Evolutionary conservation across 495 filamentous ascomycete genomes (phyloP), one percentile per base, ranked within the genome.

Genomic region (Thermochaetoides thermophila): DNA sequence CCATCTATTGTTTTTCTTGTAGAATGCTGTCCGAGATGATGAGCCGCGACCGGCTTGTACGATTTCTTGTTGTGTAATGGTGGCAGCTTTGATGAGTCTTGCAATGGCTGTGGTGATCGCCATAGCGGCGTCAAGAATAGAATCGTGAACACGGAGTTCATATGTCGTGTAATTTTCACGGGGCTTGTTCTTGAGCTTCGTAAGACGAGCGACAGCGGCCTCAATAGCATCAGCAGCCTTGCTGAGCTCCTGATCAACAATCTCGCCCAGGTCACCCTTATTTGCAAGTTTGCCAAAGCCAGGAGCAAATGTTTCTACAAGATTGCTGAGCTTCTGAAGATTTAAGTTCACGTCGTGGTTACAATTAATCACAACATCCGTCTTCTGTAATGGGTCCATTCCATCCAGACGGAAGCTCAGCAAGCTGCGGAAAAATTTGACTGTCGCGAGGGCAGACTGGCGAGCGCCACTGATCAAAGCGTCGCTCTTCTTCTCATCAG

Each of bases 1-100:
- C 89, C 89, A 97, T 25, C 89, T 76, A 55, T 73, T 73, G 67
- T 95, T 91, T 63, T 93, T 93, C 71, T 97, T 97, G 75, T 97
- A 97, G 66, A 96, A 97, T 22, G 84, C 83, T n/a, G 87, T 86
- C 16, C 74, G 69, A 24, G 84, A 89, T 23, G 83, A 81, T 34
- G 74, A 79, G 34, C 89, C 89, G 9, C 83, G 77, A 11, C 89
- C 89, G 49, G 93, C 82, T 27, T 84, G 76, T n/a, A 97, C 89
- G 49, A 97, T 97, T 57, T 97, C 89, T 51, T 93, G 78, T 52
- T 97, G 89, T 2, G 84, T 86, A 22, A 70, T 76, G 2, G 91
- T 95, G 38, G 89, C 89, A 5, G 89, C 91, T 59, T 89, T 87
- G 69, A 97, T 94, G 31, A 97, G 70, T 53, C 85, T 82, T 0